phyloP scores from a whole-genome alignment of 1,284 basidiomycete species.

The Mrakiaceae sp. region DNA sequence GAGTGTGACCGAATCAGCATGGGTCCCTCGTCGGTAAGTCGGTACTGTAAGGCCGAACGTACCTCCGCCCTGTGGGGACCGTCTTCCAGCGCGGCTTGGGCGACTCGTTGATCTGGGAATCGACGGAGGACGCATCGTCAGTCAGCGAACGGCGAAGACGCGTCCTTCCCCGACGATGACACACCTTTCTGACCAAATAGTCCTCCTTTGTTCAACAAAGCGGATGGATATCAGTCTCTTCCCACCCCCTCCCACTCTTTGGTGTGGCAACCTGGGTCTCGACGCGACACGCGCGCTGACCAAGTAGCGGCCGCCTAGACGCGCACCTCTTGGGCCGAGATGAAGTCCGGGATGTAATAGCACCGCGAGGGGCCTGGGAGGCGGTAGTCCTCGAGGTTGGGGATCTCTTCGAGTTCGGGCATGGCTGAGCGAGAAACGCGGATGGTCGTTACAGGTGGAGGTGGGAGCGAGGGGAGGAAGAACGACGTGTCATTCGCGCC shows the following conservation, averaged over 20 bases:
- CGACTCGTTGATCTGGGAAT: background rate
- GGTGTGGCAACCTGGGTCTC: no score
- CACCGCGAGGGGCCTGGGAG: background rate
- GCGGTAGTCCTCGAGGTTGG: background rate
- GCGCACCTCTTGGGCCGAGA: background rate
- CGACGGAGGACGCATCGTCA: background rate
- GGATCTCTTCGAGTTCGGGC: background rate
- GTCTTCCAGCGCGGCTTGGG: constrained; percentile 14
- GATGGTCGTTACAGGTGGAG: no score
- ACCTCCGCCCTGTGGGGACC: constrained; percentile 14
- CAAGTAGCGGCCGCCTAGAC: no score
- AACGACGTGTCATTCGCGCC: no score
- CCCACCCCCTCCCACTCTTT: no score
- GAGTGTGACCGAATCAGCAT: background rate
- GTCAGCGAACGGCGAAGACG: background rate
- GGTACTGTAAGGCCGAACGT: background rate
- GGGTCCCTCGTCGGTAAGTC: background rate
- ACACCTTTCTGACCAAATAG: constrained; percentile 12
- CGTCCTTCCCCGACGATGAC: background rate
- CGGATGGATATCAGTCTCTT: no score
- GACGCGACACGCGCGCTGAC: no score
- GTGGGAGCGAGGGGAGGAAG: no score
- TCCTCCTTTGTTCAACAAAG: constrained; percentile 2
- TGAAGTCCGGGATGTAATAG: constrained; percentile 13
- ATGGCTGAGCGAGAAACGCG: no score